Evolutionary conservation across 495 filamentous ascomycete species (phyloP).

Genomic region (Baudoinia panamericana): DNA sequence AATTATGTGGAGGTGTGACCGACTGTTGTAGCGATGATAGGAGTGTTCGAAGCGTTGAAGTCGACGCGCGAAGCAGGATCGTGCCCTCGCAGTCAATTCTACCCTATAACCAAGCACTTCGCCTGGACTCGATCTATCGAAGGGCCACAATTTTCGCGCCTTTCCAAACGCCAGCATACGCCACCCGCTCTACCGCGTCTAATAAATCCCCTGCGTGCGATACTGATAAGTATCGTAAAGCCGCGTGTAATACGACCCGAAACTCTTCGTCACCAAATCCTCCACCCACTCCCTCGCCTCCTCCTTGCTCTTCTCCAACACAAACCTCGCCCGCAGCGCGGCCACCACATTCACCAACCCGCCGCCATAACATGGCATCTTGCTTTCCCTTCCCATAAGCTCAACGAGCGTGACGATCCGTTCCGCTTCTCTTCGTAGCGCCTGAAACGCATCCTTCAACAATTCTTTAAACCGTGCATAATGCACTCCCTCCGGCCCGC

Average conservation of each 20-base stretch:
- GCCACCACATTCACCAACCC: constrained; percentile 48
- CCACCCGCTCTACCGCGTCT: no score
- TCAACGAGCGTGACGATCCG: constrained; percentile 58
- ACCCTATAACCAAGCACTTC: no score
- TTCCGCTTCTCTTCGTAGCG: constrained; percentile 55
- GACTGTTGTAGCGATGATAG: no score
- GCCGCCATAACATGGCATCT: constrained; percentile 63
- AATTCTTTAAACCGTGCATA: constrained; percentile 55
- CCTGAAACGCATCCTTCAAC: constrained; percentile 65
- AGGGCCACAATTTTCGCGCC: no score
- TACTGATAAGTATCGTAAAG: constrained; percentile 68
- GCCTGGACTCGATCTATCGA: no score
- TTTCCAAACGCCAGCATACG: no score
- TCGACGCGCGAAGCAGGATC: no score
- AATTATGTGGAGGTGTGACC: constrained; percentile 59
- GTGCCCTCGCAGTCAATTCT: no score
- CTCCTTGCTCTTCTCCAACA: constrained; percentile 58
- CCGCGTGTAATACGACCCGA: constrained; percentile 67
- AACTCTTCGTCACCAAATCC: constrained; percentile 55
- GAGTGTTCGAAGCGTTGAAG: no score
- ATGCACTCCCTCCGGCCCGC: constrained; percentile 46
- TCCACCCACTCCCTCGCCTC: constrained; percentile 64
- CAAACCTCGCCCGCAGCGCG: constrained; percentile 52
- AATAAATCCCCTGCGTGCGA: constrained; percentile 63
- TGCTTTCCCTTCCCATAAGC: constrained; percentile 61